Base-by-base conservation (phyloP, 2,329 filamentous ascomycete genomes). In the Fusarium paranaense region DNA sequence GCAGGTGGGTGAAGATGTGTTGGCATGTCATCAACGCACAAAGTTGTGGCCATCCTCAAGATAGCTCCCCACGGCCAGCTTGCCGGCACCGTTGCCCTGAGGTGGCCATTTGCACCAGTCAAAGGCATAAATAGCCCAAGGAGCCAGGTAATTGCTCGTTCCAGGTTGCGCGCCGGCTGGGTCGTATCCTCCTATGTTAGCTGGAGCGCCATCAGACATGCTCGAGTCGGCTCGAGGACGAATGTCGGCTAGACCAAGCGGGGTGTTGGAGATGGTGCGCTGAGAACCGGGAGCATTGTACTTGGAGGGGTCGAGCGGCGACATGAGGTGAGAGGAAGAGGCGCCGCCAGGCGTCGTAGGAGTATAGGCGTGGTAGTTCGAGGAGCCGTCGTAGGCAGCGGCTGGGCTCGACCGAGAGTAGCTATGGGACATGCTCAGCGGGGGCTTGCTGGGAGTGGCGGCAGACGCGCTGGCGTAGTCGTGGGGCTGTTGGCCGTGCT, bases 61-160 rank as follows among this genome's bases (percentile, higher is more conserved):
- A 82, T 98, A 98, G 85, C 97, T 99, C 69, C 96, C 97, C 42
- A 99, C 89, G 14, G 97, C 97, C 77, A 99, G 90, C 84, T 98
- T 98, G 42, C 97, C 97, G 5, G 94, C 95, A 71, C 94, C 92
- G 75, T 92, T 92, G 78, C 84, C 91, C 79, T 95, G 91, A 3
- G 96, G 92, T 18, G 94, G 91, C 96, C 97, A 99, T 84, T 99
- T 99, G 86, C 97, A 99, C 97, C 97, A 99, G 85, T 99, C 97
- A 79, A 97, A 96, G 14, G 97, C 96, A 82, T 98, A 99, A 64
- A 97, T 92, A 16, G 95, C 93, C 95, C 97, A 99, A 0, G 96
- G 95, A 6, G 96, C 95, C 72, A 97, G 85, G 81, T 98, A 98
- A 82, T 96, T 98, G 87, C 95, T 97, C 73, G 96, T 97, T 81